Percentiles rank a stretch among this genome's conserved stretches.
Evolutionary conservation across 306 rosid species (phyloP).

Genomic region (Glycine latifolia): DNA sequence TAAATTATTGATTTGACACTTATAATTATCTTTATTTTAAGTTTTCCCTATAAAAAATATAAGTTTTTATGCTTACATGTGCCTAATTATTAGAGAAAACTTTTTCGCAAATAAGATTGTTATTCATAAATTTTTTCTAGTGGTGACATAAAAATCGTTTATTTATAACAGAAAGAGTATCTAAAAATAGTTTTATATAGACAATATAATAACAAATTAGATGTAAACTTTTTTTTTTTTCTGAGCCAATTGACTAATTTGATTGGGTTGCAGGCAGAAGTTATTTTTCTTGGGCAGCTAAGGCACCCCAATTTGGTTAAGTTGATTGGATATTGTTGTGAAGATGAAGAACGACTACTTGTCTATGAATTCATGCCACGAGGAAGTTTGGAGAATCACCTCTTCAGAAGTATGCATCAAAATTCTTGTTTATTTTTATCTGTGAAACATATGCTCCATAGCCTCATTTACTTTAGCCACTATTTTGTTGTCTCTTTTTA

Average conservation of each 20-base stretch:
- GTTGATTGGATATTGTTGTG: conserved; percentile 93
- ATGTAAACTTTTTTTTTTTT: too few species aligned
- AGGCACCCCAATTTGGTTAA: conserved; percentile 89
- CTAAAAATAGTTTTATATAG: too few species aligned
- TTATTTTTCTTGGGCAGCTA: conserved; percentile 93
- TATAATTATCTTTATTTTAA: too few species aligned
- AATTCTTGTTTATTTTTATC: neutral
- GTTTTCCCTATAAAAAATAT: too few species aligned
- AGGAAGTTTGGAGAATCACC: conserved; percentile 98
- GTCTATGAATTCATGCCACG: conserved; percentile 96
- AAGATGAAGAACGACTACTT: conserved; percentile 91
- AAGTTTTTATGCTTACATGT: too few species aligned
- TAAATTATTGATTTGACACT: too few species aligned
- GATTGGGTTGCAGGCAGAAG: conserved; percentile 78
- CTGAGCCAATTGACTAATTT: neutral
- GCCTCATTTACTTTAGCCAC: neutral
- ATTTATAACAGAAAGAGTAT: too few species aligned
- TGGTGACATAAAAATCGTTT: too few species aligned
- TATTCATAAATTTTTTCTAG: too few species aligned
- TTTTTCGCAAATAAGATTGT: too few species aligned
- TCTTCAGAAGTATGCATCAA: conserved; percentile 77
- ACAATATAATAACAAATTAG: too few species aligned
- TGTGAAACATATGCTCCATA: neutral
- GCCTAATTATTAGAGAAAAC: too few species aligned
- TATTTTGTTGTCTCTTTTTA: neutral